These are phyloP conservation scores for Haplosporangium gracile DNA, from an alignment of 192 early-diverging fungal species.

Conservation along the genomic window DNA sequence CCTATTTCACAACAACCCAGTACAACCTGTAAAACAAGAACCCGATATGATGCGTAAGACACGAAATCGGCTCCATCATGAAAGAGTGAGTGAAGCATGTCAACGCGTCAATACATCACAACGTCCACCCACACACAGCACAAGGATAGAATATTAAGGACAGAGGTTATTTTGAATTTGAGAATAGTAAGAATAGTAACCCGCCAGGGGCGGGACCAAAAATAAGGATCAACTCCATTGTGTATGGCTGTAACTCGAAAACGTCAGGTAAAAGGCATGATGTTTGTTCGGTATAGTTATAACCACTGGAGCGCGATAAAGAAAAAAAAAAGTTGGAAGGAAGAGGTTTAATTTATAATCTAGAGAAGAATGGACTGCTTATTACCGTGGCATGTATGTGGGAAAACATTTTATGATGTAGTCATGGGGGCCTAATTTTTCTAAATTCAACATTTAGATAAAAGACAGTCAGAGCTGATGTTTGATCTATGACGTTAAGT, in stretches of 20 bases:
- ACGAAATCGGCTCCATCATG: too few relatives aligned
- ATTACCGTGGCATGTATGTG: not conserved
- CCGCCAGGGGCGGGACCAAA: slow-evolving; percentile 20
- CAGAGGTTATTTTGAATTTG: not conserved
- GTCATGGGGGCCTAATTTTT: not conserved
- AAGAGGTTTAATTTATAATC: not conserved
- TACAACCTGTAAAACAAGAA: too few relatives aligned
- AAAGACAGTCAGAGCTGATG: not conserved
- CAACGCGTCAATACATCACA: too few relatives aligned
- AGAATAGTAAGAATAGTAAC: not conserved
- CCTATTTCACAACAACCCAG: too few relatives aligned
- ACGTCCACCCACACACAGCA: not conserved
- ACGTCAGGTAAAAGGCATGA: slow-evolving; percentile 59
- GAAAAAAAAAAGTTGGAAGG: not conserved
- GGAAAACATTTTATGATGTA: not conserved
- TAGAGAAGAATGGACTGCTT: not conserved
- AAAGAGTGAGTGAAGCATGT: too few relatives aligned
- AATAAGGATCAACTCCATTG: slow-evolving; percentile 33
- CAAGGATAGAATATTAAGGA: too few relatives aligned
- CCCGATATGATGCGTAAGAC: too few relatives aligned
- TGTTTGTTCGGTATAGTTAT: slow-evolving; percentile 52
- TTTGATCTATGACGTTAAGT: not conserved
- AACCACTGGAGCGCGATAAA: slow-evolving; percentile 49
- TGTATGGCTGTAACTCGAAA: slow-evolving; percentile 50
- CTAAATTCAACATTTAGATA: too few relatives aligned